These are phyloP conservation scores for Penicillium sp. DNA, from an alignment of 2,329 filamentous ascomycete species.

Conservation along the genomic window DNA sequence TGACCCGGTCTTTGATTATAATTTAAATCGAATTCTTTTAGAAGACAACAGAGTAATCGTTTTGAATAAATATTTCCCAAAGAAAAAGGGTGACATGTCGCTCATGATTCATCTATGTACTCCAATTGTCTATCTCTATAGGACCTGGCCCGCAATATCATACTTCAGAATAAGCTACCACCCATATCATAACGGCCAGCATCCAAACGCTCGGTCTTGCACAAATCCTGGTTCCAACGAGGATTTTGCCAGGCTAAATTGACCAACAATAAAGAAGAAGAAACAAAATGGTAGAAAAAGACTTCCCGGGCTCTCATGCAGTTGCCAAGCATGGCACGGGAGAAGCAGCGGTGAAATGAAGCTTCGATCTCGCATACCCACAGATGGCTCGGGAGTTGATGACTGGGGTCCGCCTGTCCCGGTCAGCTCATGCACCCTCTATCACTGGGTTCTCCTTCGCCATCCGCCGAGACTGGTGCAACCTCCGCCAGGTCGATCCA, in stretches of 20 bases:
- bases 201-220: not conserved
- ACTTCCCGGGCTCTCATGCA: conserved; percentile 13
- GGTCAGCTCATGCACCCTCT: not conserved
- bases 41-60: not conserved
- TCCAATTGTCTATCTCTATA: conserved; percentile 10
- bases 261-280: not conserved
- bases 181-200: not conserved
- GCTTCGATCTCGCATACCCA: conserved; percentile 9
- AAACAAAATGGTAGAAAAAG: not conserved
- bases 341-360: conserved; percentile 26
- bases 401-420: not conserved
- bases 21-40: too few species aligned
- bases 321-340: conserved; percentile 6
- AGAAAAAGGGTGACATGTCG: not conserved
- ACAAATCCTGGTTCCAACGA: not conserved
- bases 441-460: not conserved
- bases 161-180: not conserved
- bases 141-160: not conserved
- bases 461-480: not conserved
- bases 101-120: conserved; percentile 20
- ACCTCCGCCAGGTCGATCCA: not conserved
- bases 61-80: not conserved
- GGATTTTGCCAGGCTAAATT: not conserved
- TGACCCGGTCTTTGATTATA: not conserved
- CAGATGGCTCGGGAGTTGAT: conserved; percentile 10